Percentiles rank a stretch among this genome's conserved stretches.
These are phyloP conservation scores for Ceratocystis lukuohia DNA, from an alignment of 2,329 filamentous ascomycete species.

Conservation along the genomic window DNA sequence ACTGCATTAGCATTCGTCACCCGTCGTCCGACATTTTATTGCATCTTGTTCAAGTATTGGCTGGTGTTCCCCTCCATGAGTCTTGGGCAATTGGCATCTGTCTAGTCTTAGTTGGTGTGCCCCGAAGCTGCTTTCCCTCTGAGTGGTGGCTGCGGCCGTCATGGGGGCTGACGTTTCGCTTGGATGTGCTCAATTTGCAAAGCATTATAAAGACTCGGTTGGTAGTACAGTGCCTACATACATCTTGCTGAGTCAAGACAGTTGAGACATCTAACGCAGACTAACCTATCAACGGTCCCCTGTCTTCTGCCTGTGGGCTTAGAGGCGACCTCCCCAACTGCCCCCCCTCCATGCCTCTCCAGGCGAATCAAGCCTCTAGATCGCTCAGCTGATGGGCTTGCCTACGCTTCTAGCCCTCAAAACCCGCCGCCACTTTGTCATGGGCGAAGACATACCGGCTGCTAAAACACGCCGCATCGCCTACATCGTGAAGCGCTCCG, in stretches of 20 bases:
- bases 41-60: not conserved
- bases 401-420: not conserved
- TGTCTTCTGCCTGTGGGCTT: not conserved
- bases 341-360: not conserved
- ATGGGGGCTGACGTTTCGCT: slow-evolving; percentile 3
- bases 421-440: not conserved
- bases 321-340: not conserved
- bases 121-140: not conserved
- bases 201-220: not conserved
- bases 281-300: not conserved
- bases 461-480: slow-evolving; percentile 3
- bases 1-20: not conserved
- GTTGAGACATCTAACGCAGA: not conserved
- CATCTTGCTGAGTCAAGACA: not conserved
- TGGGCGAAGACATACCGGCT: slow-evolving; percentile 4
- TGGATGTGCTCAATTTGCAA: not conserved
- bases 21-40: not conserved
- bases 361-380: not conserved
- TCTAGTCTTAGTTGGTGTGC: not conserved
- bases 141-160: not conserved
- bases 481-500: not conserved
- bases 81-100: not conserved
- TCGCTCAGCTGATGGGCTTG: not conserved
- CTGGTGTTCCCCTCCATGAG: not conserved
- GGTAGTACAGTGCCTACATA: not conserved